A percentile compares a stretch with the other conserved stretches of the same genome.
Conservation (phyloP, 768 basidiomycete genomes). For the Dendrothele bispora region DNA sequence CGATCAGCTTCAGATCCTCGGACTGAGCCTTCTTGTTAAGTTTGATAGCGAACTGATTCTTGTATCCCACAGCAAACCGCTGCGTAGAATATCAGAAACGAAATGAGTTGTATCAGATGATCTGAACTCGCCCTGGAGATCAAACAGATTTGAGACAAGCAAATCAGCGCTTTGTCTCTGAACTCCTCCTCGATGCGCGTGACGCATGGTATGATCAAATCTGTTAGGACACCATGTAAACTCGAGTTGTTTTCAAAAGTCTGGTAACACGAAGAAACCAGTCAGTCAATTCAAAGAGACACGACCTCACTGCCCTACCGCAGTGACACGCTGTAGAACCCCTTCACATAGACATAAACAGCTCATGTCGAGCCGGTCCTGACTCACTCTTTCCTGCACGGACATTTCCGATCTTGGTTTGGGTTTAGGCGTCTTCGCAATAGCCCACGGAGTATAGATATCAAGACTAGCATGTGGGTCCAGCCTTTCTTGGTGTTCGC, state of each 20-base stretch:
- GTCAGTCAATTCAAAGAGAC: no score
- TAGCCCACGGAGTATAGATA: neutral
- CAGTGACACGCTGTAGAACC: constrained; percentile 68
- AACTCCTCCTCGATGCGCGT: constrained; percentile 2
- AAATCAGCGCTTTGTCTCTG: neutral
- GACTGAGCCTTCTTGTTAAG: no score
- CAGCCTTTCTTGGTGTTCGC: constrained; percentile 12
- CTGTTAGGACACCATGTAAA: constrained; percentile 51
- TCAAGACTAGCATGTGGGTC: constrained; percentile 7
- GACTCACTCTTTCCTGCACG: constrained; percentile 48
- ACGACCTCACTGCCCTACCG: no score
- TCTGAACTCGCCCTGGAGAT: neutral
- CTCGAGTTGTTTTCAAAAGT: constrained; percentile 53
- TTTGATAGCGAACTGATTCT: no score
- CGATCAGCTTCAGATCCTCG: constrained; percentile 63
- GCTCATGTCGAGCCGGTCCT: constrained; percentile 58
- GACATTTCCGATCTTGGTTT: constrained; percentile 30
- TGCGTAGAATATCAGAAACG: constrained; percentile 3
- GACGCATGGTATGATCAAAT: constrained; percentile 6
- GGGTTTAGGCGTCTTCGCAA: neutral
- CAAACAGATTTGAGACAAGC: constrained; percentile 5
- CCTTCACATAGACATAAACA: constrained; percentile 66
- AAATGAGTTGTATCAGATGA: no score
- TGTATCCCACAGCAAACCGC: no score
- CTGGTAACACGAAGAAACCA: no score